Base-by-base conservation (phyloP, 208 protist genomes). In the Angomonas desouzai region DNA sequence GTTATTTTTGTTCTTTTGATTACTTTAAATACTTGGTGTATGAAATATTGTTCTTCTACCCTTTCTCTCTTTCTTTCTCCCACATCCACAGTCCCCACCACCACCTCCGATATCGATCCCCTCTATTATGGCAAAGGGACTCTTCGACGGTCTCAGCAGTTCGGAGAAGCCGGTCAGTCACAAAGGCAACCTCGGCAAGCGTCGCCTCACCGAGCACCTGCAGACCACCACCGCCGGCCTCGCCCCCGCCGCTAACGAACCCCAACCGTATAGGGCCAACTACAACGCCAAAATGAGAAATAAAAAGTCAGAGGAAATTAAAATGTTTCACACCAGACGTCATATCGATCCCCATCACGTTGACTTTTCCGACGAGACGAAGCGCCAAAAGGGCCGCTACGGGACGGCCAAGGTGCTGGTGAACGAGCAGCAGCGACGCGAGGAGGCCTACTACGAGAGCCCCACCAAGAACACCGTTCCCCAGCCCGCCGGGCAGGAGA, bases 311-410 rank as follows among this genome's bases (percentile, higher is more conserved):
- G 36, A 27, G 13, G 16, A 36, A 34, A 45, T 27, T 43, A 22
- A 61, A 27, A 57, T 34, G 51, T 27, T 48, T 16, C 61, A 60
- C 2, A 47, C 33, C 0, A 74, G 79, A 10, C 72, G 74, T 11
- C 87, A 90, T 62, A 45, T 90, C 51, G 81, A 88, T 58, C 83
- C 81, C 0, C 66, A 73, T 30, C 69, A 87, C 61, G 69, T 74
- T 1, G 77, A 79, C 64, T 56, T 90, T 58, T 83, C 76, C 9
- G 87, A 90, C 40, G 83, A 75, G 11, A 68, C 74, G 18, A 93
- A 93, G 73, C 76, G 77, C 13, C 70, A 72, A 48, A 75, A 86
- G 34, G 87, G 87, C 20, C 75, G 78, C 28, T 71, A 77, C 40
- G 83, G 87, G 18, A 79, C 72, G 22, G 77, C 71, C 2, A 75